These are phyloP conservation scores for Kwoniella dejecticola DNA, from an alignment of 768 basidiomycete genomes.

Conservation along the genomic window DNA sequence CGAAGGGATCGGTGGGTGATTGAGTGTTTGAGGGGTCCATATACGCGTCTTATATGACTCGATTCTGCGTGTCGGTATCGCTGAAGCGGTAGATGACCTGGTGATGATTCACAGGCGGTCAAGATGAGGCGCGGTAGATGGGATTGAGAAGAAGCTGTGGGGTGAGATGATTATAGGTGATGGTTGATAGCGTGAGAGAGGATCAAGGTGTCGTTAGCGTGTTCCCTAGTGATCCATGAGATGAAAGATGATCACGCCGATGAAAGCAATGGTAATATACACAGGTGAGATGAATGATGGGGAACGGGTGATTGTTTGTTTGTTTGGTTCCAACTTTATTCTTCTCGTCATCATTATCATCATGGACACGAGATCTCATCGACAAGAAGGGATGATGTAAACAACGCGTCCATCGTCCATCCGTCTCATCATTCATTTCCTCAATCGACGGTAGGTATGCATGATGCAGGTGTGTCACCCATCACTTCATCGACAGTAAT, in stretches of 20 bases:
- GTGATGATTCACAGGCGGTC: too few species aligned
- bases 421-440: constrained; percentile 1
- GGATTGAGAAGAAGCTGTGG: too few species aligned
- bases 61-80: too few species aligned
- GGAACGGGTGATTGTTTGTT: not conserved
- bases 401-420: constrained; percentile 5
- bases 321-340: constrained; percentile 9
- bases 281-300: not conserved
- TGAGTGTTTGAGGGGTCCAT: constrained; percentile 14
- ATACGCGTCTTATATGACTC: constrained; percentile 8
- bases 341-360: constrained; percentile 1
- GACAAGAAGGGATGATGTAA: not conserved
- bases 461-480: not conserved
- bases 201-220: not conserved
- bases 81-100: constrained; percentile 55
- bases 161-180: too few species aligned
- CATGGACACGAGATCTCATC: too few species aligned
- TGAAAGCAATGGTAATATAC: not conserved
- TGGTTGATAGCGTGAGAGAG: too few species aligned
- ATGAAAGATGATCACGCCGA: not conserved
- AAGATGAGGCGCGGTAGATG: too few species aligned
- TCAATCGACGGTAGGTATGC: constrained; percentile 10
- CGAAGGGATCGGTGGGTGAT: constrained; percentile 14
- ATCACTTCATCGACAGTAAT: not conserved
- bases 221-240: not conserved